Base-by-base conservation (phyloP, 116 monocot species). In the Trichopus zeylanicus region DNA sequence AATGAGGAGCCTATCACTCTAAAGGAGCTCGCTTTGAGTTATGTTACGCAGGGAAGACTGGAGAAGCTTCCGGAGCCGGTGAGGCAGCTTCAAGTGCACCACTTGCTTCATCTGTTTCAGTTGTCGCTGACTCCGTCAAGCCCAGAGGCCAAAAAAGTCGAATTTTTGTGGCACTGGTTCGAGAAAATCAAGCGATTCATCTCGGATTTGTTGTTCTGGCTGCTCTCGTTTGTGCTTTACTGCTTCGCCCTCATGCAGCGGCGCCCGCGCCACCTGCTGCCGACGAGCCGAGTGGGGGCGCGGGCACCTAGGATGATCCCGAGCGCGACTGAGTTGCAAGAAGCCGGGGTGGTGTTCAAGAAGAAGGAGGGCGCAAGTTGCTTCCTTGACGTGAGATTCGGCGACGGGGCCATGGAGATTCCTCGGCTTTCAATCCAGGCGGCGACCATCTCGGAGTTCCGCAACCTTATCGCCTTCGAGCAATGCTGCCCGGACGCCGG, bases 391-490 rank as follows among this genome's bases (percentile, higher is more conserved):
- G 16, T 53, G 11, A 64, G 22, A 5, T 64, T 64, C 32, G 9
- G 22, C 3, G 12, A 30, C 20, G 53, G 64, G 12, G 6, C 16
- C 13, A 16, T 53, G 22, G 53, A 51, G 53, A 64, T 53, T 11
- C 37, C 42, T 1, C 26, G 2, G 4, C 10, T 46, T 11, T 2
- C 23, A 2, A 16, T 60, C 11, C 18, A 60, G 12, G 53, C 3
- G 15, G 0, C 26, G 15, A 53, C 27, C 4, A 27, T 13, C 53
- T 39, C 39, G 26, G 8, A 5, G n/a, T 59, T 29, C 23, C n/a
- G 6, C 20, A 32, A 26, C 42, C 39, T 71, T 48, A 21, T 71
- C 2, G 70, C 70, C 25, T 72, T 64, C 26, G 71, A 72, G 49
- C 71, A 65, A 37, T 64, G 58, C 49, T 39, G 20, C 7, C 51